These are phyloP conservation scores for Cephalotrichum gorgonifer DNA, from an alignment of 2,329 filamentous ascomycete species.

Conservation along the genomic window DNA sequence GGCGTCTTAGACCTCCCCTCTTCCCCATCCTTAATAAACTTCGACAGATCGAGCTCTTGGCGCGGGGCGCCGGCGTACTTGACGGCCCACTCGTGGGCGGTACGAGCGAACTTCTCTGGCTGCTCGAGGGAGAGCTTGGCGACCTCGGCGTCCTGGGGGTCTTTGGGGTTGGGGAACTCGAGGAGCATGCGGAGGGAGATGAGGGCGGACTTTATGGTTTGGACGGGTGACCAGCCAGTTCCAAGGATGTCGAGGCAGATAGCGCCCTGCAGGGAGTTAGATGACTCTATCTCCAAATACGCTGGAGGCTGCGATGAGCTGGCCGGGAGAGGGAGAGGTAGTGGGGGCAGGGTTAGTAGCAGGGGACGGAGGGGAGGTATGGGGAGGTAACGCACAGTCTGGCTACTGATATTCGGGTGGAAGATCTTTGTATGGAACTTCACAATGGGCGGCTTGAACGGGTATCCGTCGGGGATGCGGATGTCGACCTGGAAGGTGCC, in stretches of 20 bases:
- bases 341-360: too few species aligned
- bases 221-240: constrained; percentile 84
- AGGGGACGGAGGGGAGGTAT: not conserved
- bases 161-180: constrained; percentile 86
- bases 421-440: constrained; percentile 88
- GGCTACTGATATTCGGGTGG: constrained; percentile 94
- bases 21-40: constrained; percentile 39
- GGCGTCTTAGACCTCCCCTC: constrained; percentile 34
- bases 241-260: constrained; percentile 94
- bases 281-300: too few species aligned
- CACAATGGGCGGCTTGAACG: constrained; percentile 87
- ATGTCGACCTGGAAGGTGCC: constrained; percentile 79
- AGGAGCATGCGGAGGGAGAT: constrained; percentile 90
- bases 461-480: constrained; percentile 77
- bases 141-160: constrained; percentile 93
- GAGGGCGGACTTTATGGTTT: constrained; percentile 92
- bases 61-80: constrained; percentile 67
- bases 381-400: constrained; percentile 56
- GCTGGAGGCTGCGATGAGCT: too few species aligned
- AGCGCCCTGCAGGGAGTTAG: constrained; percentile 68
- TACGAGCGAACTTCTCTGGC: constrained; percentile 67
- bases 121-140: constrained; percentile 78
- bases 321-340: too few species aligned
- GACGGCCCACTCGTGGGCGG: constrained; percentile 86
- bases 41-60: constrained; percentile 21